phyloP scores from a whole-genome alignment of 2,329 filamentous ascomycete species.

The Aureobasidium pullulans region DNA sequence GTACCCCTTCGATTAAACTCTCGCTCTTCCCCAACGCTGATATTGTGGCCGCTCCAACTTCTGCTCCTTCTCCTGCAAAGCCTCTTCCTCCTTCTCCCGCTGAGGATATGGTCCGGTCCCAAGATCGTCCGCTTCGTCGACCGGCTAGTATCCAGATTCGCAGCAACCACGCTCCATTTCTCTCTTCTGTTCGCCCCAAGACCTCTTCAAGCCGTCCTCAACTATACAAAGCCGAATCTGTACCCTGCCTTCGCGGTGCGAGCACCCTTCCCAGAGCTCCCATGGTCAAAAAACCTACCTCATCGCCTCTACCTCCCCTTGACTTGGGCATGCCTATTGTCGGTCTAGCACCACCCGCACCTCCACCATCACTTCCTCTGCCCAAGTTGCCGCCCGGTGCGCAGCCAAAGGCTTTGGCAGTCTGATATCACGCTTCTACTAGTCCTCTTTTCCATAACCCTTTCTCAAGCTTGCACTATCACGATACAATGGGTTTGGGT shows the following conservation, averaged over 20 bases:
- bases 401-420: not conserved
- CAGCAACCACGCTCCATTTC: slow-evolving; percentile 36
- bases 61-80: not conserved
- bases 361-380: slow-evolving; percentile 39
- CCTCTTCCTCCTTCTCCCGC: not conserved
- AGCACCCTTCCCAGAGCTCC: not conserved
- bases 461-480: not conserved
- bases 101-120: not conserved
- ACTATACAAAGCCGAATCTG: slow-evolving; percentile 7
- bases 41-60: not conserved
- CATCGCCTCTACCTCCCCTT: slow-evolving; percentile 17
- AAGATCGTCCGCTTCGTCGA: slow-evolving; percentile 26
- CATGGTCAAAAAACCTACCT: not conserved
- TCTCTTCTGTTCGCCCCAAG: slow-evolving; percentile 30
- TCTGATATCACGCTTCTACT: not conserved
- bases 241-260: not conserved
- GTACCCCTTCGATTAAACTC: slow-evolving; percentile 14
- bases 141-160: slow-evolving; percentile 39
- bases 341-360: slow-evolving; percentile 38
- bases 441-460: too few species aligned
- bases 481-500: not conserved
- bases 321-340: slow-evolving; percentile 32
- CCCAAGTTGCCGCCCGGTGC: slow-evolving; percentile 29
- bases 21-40: slow-evolving; percentile 18
- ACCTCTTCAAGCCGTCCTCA: slow-evolving; percentile 16